Evolutionary conservation across 495 filamentous ascomycete species (phyloP).

Genomic region (Xylaria palmicola): DNA sequence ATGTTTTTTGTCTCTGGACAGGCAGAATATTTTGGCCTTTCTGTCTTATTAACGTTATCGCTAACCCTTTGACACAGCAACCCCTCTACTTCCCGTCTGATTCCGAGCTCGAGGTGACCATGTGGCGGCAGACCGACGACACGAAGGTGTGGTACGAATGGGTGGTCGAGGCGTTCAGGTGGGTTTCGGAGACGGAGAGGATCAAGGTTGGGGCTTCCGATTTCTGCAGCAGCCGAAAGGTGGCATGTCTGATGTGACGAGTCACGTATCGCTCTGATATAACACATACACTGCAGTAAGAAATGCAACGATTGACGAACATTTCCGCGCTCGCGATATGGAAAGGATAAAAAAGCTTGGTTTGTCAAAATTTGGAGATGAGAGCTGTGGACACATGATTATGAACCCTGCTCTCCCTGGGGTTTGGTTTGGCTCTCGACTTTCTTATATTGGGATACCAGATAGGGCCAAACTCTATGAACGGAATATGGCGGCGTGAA

Average conservation of each 20-base stretch:
- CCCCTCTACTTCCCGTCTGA: slow-evolving; percentile 85
- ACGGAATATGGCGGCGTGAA: neutral
- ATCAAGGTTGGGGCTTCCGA: slow-evolving; percentile 79
- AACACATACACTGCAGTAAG: neutral
- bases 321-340: too few species aligned
- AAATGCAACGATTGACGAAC: too few species aligned
- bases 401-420: too few species aligned
- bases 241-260: slow-evolving; percentile 84
- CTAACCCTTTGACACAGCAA: slow-evolving; percentile 50
- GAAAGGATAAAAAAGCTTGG: too few species aligned
- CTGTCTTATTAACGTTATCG: too few species aligned
- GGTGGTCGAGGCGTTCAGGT: slow-evolving; percentile 81
- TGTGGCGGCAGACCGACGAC: slow-evolving; percentile 94
- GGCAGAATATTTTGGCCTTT: too few species aligned
- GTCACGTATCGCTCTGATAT: neutral
- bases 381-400: too few species aligned
- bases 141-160: slow-evolving; percentile 99
- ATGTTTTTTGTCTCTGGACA: neutral
- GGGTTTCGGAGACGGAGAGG: slow-evolving; percentile 57
- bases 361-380: too few species aligned
- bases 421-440: too few species aligned
- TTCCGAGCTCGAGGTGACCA: slow-evolving; percentile 80
- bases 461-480: neutral
- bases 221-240: slow-evolving; percentile 83
- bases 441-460: slow-evolving; percentile 1